Evolutionary conservation across 2,329 filamentous ascomycete species (phyloP), one percentile per base, ranked within the genome.

Genomic region (Cercospora sp.): DNA sequence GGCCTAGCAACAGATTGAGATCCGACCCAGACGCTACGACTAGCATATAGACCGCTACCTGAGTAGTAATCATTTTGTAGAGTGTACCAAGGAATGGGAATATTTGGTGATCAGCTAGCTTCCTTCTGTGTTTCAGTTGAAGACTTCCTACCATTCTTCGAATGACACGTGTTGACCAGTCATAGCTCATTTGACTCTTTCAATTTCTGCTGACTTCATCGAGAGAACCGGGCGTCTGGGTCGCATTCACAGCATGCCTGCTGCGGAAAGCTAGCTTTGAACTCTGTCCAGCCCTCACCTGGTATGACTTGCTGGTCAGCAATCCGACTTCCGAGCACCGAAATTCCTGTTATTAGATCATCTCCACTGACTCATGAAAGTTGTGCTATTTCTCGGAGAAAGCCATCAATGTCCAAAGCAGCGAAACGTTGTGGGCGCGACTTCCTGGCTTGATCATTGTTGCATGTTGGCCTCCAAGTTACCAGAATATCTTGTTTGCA

Each of bases 1-100:
- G 59, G 33, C 59, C 59, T 61, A 48, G 59, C 59, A 61, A 45
- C 18, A 61, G 59, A 45, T 23, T n/a, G 3, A 28, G 33, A 60
- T 60, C 58, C 58, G 58, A 60, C 58, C 58, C 58, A 60, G 58
- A 28, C 58, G 58, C 58, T 60, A 60, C 31, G 58, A 60, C 58
- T 60, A 60, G 58, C 58, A 60, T 60, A 60, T 60, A 60, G 33
- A 36, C 33, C 58, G 10, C 58, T 60, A 48, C 42, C 20, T 48
- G 42, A 20, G 42, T 45, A 20, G 42, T 48, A 48, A 48, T 48
- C 42, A 20, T 48, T 48, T 18, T 39, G 42, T 48, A 48, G 42
- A 48, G 5, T 39, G 42, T 26, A 26, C 23, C 42, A 6, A 48
- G 42, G 42, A 48, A 48, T 48, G 42, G n/a, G 18, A 18, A 48